These are phyloP conservation scores for Canna indica DNA, from an alignment of 176 grass and related monocot genomes.

Conservation along the genomic window DNA sequence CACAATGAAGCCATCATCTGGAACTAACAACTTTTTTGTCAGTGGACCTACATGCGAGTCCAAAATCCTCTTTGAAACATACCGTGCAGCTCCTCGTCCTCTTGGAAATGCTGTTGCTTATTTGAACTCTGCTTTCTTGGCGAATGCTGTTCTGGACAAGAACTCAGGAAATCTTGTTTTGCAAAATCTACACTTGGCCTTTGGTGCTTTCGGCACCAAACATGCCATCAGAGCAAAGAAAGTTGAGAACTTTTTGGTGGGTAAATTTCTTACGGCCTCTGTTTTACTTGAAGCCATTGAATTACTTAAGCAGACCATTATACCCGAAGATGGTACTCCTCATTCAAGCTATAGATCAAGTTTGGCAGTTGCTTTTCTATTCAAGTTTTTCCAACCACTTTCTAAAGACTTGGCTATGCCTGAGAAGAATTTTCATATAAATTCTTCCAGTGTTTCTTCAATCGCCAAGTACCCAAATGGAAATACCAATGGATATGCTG, in stretches of 20 bases:
- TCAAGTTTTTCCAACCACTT: slow-evolving; percentile 21
- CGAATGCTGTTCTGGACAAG: slow-evolving; percentile 13
- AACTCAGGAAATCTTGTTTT: slow-evolving; percentile 5
- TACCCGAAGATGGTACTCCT: slow-evolving; percentile 21
- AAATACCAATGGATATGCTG: not conserved
- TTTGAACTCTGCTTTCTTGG: slow-evolving; percentile 32
- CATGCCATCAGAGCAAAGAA: slow-evolving; percentile 30
- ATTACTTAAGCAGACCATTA: slow-evolving; percentile 30
- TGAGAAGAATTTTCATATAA: slow-evolving; percentile 1
- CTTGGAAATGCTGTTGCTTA: slow-evolving; percentile 35
- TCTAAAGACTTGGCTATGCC: slow-evolving; percentile 3
- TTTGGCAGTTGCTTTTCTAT: slow-evolving; percentile 28
- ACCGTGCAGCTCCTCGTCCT: slow-evolving; percentile 30
- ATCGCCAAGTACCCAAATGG: not conserved
- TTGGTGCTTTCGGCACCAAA: slow-evolving; percentile 29
- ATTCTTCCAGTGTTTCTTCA: not conserved
- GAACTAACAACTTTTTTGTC: not conserved
- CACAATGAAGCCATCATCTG: not conserved
- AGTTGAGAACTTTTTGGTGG: slow-evolving; percentile 31
- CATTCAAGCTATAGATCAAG: slow-evolving; percentile 32
- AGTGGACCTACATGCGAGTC: not conserved
- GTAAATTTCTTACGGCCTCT: slow-evolving; percentile 18
- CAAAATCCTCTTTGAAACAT: slow-evolving; percentile 28
- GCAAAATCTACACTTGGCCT: slow-evolving; percentile 20
- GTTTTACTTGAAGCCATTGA: slow-evolving; percentile 27